Conservation (phyloP, 306 rosid genomes). For the Cucumis cinereus region DNA sequence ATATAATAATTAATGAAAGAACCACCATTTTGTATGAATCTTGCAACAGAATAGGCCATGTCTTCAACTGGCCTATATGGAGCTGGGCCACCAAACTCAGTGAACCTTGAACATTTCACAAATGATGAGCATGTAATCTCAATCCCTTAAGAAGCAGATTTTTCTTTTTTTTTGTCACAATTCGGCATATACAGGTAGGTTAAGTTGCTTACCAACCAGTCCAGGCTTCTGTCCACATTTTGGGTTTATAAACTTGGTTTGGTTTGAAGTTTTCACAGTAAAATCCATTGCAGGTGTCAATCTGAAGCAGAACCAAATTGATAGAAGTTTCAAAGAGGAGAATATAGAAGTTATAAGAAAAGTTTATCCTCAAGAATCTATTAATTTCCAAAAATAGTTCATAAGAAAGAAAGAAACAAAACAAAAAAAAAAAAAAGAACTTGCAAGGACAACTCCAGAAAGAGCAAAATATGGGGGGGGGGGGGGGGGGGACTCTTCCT, state of each 20-base stretch:
- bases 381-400: too few relatives aligned
- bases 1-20: constrained; percentile 76
- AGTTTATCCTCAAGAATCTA: background rate
- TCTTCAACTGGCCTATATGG: constrained; percentile 81
- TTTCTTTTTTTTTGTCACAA: background rate
- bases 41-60: constrained; percentile 65
- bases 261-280: constrained; percentile 82
- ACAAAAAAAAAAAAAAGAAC: background rate
- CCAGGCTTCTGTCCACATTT: constrained; percentile 96
- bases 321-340: background rate
- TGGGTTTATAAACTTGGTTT: constrained; percentile 56
- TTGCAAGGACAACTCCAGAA: background rate
- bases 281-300: constrained; percentile 79
- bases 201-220: constrained; percentile 59
- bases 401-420: background rate
- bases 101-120: constrained; percentile 34
- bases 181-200: background rate
- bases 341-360: background rate
- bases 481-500: too few relatives aligned
- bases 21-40: constrained; percentile 77
- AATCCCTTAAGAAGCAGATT: background rate
- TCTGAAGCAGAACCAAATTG: constrained; percentile 24
- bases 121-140: background rate
- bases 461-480: background rate
- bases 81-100: constrained; percentile 75